Evolutionary conservation across 352 stramenopile species (phyloP), one percentile per base, ranked within the genome.

Genomic region (Globisporangium yorkense): DNA sequence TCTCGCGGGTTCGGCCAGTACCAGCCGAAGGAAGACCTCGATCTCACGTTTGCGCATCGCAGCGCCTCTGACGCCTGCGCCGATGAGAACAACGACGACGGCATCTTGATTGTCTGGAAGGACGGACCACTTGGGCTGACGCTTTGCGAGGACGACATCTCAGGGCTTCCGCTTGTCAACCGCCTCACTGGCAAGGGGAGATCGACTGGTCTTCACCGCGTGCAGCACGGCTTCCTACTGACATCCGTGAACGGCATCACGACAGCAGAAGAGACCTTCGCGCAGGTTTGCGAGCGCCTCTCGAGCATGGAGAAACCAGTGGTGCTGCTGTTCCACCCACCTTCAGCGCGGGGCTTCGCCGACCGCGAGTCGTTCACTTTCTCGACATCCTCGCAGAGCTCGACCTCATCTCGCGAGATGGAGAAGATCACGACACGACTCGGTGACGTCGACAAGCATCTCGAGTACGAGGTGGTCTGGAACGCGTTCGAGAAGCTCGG

Each of bases 151-250:
- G 77, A 87, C 33, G 52, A 65, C 35, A 75, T 81, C 49, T 77
- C 74, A 10, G 72, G 74, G 1, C 63, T 72, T 37, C 62, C 75
- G 13, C n/a, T 78, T 9, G 75, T 90, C 54, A 83, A 82, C 54
- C 77, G 80, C 15, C 70, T 90, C 51, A 90, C 80, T n/a, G 77
- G 77, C n/a, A 84, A 84, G 57, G 77, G 80, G 0, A 70, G 61
- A 0, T 70, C 75, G 2, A 44, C 41, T 2, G 72, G 73, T 8
- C 62, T 90, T 18, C 70, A 79, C 12, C 56, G 50, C 0, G 47
- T 90, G 9, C 61, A 75, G 10, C 66, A 79, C 35, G 80, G 77
- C 3, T 78, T 67, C 54, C 51, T 72, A 16, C 69, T 90, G 2
- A 62, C 69, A 10, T 75, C 74, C 9, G 73, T 90, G 33, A 88